Evolutionary conservation across 2,329 filamentous ascomycete species (phyloP).

Genomic region (Simplicillium aogashimaense): DNA sequence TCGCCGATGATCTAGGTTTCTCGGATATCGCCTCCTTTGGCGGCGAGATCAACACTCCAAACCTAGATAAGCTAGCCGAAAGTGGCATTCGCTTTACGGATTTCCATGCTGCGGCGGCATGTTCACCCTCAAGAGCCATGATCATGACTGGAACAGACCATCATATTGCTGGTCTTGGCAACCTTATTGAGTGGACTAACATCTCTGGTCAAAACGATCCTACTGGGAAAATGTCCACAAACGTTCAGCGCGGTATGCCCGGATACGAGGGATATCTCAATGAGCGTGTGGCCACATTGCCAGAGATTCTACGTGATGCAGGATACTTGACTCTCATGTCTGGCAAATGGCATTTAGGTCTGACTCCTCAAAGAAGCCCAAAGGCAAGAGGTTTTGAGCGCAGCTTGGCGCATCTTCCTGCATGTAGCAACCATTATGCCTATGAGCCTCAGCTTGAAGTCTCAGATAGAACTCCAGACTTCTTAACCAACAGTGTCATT

Average conservation of each 20-base stretch:
- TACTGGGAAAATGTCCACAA: slow-evolving; percentile 7
- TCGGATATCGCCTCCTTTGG: slow-evolving; percentile 50
- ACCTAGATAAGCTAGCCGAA: slow-evolving; percentile 42
- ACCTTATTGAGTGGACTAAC: slow-evolving; percentile 30
- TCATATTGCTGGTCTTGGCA: slow-evolving; percentile 48
- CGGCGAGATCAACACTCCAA: slow-evolving; percentile 49
- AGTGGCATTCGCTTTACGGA: slow-evolving; percentile 43
- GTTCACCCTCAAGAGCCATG: slow-evolving; percentile 53
- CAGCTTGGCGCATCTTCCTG: slow-evolving; percentile 50
- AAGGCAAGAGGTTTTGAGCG: slow-evolving; percentile 47
- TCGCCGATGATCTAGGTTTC: slow-evolving; percentile 52
- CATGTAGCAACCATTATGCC: slow-evolving; percentile 42
- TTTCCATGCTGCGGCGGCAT: slow-evolving; percentile 53
- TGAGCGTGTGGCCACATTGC: slow-evolving; percentile 45
- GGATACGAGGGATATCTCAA: slow-evolving; percentile 58
- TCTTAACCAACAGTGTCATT: slow-evolving; percentile 2
- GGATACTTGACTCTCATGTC: slow-evolving; percentile 52
- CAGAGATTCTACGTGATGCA: slow-evolving; percentile 46
- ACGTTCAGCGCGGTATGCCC: slow-evolving; percentile 42
- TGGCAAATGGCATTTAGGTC: slow-evolving; percentile 54
- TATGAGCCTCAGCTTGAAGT: slow-evolving; percentile 33
- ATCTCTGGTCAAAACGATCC: slow-evolving; percentile 2
- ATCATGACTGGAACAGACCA: slow-evolving; percentile 53
- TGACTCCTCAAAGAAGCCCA: slow-evolving; percentile 46
- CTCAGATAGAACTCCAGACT: slow-evolving; percentile 24